Conservation (phyloP, 2,329 filamentous ascomycete genomes). For the Aureobasidium sp. region DNA sequence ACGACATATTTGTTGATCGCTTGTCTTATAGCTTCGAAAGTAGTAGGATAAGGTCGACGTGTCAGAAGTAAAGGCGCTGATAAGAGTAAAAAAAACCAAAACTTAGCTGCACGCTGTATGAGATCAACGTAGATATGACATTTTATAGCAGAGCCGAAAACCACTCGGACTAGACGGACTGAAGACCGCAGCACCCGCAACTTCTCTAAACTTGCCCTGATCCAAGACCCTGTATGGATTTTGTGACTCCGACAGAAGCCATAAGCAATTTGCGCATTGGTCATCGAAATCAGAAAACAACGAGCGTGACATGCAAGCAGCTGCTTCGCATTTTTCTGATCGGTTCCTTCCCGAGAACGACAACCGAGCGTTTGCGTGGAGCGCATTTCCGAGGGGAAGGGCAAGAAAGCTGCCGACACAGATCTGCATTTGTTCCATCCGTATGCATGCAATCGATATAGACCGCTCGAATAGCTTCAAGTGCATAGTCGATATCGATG, state of each 20-base stretch:
- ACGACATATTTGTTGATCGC: slow-evolving; percentile 28
- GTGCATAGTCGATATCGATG: no score
- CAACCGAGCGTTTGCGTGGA: neutral
- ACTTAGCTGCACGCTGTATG: neutral
- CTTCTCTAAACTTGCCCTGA: neutral
- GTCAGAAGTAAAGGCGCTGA: neutral
- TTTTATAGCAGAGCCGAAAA: neutral
- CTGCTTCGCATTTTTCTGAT: neutral
- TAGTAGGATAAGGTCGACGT: neutral
- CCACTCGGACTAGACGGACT: neutral
- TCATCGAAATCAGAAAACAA: neutral
- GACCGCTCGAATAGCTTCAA: no score
- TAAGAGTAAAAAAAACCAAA: neutral
- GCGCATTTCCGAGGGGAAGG: neutral
- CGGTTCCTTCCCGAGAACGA: neutral
- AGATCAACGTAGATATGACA: neutral
- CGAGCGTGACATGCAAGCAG: neutral
- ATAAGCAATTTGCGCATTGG: neutral
- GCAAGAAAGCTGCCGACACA: neutral
- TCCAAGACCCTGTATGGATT: neutral
- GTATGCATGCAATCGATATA: neutral
- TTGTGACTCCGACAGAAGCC: neutral
- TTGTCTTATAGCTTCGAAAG: neutral
- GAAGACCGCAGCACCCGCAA: neutral
- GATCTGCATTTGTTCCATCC: neutral